These are phyloP conservation scores for Kwoniella dejecticola DNA, from an alignment of 768 basidiomycete genomes.

Conservation along the genomic window DNA sequence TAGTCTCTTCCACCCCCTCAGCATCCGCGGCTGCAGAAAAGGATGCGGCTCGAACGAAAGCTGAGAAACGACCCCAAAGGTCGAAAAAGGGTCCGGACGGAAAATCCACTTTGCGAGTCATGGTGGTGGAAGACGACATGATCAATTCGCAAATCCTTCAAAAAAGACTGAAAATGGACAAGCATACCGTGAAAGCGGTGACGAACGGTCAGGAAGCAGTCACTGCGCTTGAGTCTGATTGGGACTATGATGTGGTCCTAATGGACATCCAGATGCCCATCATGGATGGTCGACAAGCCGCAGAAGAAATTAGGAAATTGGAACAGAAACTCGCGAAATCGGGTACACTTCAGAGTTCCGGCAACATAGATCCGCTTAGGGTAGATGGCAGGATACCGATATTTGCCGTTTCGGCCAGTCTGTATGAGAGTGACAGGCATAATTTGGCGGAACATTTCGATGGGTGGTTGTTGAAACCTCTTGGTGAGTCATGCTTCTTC, in stretches of 20 bases:
- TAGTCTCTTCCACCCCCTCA: no score
- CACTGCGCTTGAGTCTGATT: slow-evolving; percentile 64
- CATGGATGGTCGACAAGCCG: slow-evolving; percentile 71
- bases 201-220: slow-evolving; percentile 77
- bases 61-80: background rate
- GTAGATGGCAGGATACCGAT: slow-evolving; percentile 73
- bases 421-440: slow-evolving; percentile 63
- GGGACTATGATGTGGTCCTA: slow-evolving; percentile 69
- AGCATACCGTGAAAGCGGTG: slow-evolving; percentile 67
- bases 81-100: slow-evolving; percentile 14
- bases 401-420: slow-evolving; percentile 77
- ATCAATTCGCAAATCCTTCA: slow-evolving; percentile 72
- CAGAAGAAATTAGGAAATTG: slow-evolving; percentile 66
- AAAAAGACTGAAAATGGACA: slow-evolving; percentile 68
- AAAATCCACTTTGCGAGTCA: slow-evolving; percentile 25
- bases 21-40: no score
- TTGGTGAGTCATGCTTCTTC: slow-evolving; percentile 50
- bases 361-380: slow-evolving; percentile 55
- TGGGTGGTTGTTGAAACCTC: slow-evolving; percentile 82
- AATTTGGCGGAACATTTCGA: slow-evolving; percentile 68
- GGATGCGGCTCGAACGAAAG: no score
- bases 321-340: no score
- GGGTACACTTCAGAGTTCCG: slow-evolving; percentile 28
- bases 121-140: slow-evolving; percentile 64
- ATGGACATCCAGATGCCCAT: slow-evolving; percentile 91